phyloP scores from a whole-genome alignment of 305 asterid genomes.

The Fraxinus latifolia region DNA sequence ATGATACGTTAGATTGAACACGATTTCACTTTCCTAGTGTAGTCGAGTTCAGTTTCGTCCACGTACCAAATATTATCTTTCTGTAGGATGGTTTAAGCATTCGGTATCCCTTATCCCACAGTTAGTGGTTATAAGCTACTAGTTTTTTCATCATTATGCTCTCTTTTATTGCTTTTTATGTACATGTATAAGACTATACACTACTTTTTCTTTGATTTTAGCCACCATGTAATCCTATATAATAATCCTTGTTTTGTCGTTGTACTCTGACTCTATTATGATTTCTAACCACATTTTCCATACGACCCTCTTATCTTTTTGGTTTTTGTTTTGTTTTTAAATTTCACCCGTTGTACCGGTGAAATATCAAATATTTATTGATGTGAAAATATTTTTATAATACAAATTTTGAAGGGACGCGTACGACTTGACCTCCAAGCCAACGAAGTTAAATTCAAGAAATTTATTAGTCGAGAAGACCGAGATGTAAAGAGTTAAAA shows the following conservation, averaged over 20 bases:
- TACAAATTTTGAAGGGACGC: too few species aligned
- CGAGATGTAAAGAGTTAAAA: too few species aligned
- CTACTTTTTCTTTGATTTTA: neutral
- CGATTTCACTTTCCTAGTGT: neutral
- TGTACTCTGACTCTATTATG: neutral
- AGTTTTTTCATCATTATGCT: neutral
- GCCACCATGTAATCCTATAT: neutral
- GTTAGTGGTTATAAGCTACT: neutral
- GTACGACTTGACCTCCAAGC: too few species aligned
- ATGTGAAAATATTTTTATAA: too few species aligned
- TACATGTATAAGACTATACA: neutral
- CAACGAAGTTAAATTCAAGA: too few species aligned
- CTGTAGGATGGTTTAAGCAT: neutral
- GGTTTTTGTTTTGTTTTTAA: too few species aligned
- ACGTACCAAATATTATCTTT: neutral
- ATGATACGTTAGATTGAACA: neutral
- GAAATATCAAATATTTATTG: too few species aligned
- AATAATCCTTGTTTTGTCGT: neutral
- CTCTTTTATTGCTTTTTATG: neutral
- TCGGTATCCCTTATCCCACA: neutral
- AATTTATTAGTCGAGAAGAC: too few species aligned
- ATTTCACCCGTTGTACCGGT: too few species aligned
- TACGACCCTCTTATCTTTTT: neutral
- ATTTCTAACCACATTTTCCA: neutral
- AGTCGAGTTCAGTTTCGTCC: neutral